Percentiles rank a stretch among this genome's conserved stretches.
Evolutionary conservation across 2,329 filamentous ascomycete genomes (phyloP).

Genomic region (Epichloe hybrida): DNA sequence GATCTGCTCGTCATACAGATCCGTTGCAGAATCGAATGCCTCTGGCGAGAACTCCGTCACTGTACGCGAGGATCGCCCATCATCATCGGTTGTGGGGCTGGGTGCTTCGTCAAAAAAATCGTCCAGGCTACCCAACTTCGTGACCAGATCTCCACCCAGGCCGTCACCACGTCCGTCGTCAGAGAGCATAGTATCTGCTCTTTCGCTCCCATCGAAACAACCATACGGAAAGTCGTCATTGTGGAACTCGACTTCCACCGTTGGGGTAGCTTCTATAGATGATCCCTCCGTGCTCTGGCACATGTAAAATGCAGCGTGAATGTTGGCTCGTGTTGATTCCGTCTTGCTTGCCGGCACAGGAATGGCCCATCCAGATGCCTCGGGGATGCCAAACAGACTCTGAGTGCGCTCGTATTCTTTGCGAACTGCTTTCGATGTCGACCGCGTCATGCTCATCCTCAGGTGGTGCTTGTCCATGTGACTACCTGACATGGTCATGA

Average conservation of each 20-base stretch:
- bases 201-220: conserved; percentile 58
- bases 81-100: conserved; percentile 42
- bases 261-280: conserved; percentile 47
- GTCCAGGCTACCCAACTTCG: conserved; percentile 64
- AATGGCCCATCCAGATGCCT: conserved; percentile 91
- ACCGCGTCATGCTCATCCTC: conserved; percentile 94
- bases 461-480: conserved; percentile 90
- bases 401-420: conserved; percentile 94
- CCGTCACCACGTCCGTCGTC: conserved; percentile 62
- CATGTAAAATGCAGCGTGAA: conserved; percentile 92
- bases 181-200: conserved; percentile 86
- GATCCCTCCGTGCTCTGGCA: conserved; percentile 57
- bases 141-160: conserved; percentile 63
- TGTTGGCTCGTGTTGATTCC: conserved; percentile 73
- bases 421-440: conserved; percentile 69
- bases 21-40: conserved; percentile 59
- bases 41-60: conserved; percentile 53
- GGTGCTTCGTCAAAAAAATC: conserved; percentile 67
- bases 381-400: conserved; percentile 91
- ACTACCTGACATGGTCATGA: conserved; percentile 85
- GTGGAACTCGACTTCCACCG: conserved; percentile 85
- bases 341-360: conserved; percentile 86
- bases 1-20: conserved; percentile 86
- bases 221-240: conserved; percentile 75
- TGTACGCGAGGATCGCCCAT: conserved; percentile 47